Percentiles rank a stretch among this genome's conserved stretches.
These are phyloP conservation scores for Pythium vanterpoolii DNA, from an alignment of 352 stramenopile species.

Conservation along the genomic window DNA sequence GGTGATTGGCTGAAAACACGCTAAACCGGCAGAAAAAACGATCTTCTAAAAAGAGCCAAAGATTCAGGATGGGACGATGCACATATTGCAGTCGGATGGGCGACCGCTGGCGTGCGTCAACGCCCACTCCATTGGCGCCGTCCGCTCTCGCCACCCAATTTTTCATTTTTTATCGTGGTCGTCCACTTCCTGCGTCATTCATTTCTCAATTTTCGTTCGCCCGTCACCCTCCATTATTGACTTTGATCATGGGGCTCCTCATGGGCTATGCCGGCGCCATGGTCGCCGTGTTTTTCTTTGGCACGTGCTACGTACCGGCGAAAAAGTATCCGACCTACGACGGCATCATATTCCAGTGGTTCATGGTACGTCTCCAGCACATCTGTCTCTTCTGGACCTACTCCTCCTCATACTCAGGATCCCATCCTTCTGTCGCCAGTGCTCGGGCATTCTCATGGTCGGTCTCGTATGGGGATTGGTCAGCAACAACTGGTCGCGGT, in stretches of 20 bases:
- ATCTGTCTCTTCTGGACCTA: neutral
- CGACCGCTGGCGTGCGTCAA: neutral
- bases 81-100: neutral
- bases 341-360: constrained; percentile 88
- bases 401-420: neutral
- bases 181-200: neutral
- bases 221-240: neutral
- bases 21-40: too few relatives aligned
- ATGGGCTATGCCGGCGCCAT: constrained; percentile 57
- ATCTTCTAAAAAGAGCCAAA: neutral
- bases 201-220: neutral
- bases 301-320: constrained; percentile 79
- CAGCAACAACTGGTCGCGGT: constrained; percentile 81
- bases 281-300: constrained; percentile 82
- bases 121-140: neutral
- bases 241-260: constrained; percentile 25
- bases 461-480: constrained; percentile 69
- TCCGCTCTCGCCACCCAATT: neutral
- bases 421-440: constrained; percentile 28
- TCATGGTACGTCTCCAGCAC: constrained; percentile 50
- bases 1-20: neutral
- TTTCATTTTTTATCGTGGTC: too few relatives aligned
- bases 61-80: neutral
- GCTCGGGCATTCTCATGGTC: constrained; percentile 81
- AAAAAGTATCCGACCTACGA: constrained; percentile 85